Percentiles rank a stretch among this genome's conserved stretches.
Evolutionary conservation across 2,329 filamentous ascomycete genomes (phyloP).

Genomic region (Fusarium sp.): DNA sequence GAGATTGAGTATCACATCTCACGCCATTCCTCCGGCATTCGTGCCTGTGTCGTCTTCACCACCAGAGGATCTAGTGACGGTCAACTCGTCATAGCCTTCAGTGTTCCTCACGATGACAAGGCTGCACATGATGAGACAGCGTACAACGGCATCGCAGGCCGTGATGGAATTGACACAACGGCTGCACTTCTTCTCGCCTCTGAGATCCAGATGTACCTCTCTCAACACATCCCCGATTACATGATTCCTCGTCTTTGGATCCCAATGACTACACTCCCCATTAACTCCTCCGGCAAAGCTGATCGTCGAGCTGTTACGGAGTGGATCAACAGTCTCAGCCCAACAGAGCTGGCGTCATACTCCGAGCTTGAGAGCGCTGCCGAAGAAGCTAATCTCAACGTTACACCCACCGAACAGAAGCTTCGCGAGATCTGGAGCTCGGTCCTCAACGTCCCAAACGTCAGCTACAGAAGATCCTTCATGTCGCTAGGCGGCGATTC

Average conservation of each 20-base stretch:
- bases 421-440: not conserved
- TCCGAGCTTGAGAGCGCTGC: not conserved
- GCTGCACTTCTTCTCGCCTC: not conserved
- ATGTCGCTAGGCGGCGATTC: not conserved
- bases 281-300: not conserved
- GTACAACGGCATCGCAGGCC: not conserved
- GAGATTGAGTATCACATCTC: slow-evolving; percentile 5
- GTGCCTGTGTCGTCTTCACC: not conserved
- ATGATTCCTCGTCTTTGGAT: slow-evolving; percentile 4
- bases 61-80: not conserved
- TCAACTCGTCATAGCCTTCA: not conserved
- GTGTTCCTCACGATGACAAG: not conserved
- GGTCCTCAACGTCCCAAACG: not conserved
- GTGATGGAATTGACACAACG: not conserved
- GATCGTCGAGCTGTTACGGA: not conserved
- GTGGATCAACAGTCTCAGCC: not conserved
- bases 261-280: not conserved
- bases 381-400: not conserved
- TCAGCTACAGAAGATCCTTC: not conserved
- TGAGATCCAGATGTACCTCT: not conserved
- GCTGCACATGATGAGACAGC: not conserved
- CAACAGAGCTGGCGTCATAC: not conserved
- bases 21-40: not conserved
- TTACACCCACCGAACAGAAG: not conserved
- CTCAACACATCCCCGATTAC: not conserved